Evolutionary conservation across 371 early-diverging fungal species (phyloP).

Genomic region (Zychaea mexicana): DNA sequence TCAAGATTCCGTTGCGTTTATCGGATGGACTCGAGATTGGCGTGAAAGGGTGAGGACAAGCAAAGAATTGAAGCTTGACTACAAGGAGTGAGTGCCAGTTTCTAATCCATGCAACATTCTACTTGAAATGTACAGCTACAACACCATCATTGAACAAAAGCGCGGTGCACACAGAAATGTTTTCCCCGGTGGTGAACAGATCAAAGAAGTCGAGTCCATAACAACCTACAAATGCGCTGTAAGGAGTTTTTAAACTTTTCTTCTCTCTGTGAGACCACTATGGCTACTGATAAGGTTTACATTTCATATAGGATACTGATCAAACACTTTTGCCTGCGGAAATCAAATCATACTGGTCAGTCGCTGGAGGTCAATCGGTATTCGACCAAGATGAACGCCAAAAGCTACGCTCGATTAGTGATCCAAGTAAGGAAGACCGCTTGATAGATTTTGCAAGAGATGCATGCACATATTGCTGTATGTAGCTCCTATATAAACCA

Average conservation of each 20-base stretch:
- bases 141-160: constrained; percentile 53
- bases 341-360: constrained; percentile 55
- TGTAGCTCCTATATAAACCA: background rate
- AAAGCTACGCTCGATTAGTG: constrained; percentile 43
- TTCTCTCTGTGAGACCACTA: background rate
- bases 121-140: constrained; percentile 31
- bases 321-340: constrained; percentile 55
- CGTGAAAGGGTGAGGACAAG: constrained; percentile 54
- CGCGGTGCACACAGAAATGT: constrained; percentile 46
- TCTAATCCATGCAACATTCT: no score
- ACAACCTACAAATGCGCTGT: constrained; percentile 61
- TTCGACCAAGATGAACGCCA: constrained; percentile 64
- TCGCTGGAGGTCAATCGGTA: constrained; percentile 61
- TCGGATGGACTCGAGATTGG: constrained; percentile 60
- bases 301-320: constrained; percentile 44
- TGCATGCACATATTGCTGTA: background rate
- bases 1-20: constrained; percentile 55
- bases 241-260: constrained; percentile 5
- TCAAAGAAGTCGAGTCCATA: constrained; percentile 53
- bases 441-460: no score
- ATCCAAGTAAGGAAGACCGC: constrained; percentile 64
- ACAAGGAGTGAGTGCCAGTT: no score
- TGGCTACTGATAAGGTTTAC: background rate
- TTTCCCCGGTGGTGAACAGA: constrained; percentile 48
- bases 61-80: background rate